A percentile compares a stretch with the other conserved stretches of the same genome.
These are phyloP conservation scores for Phytophthora palmivora DNA, from an alignment of 352 stramenopile genomes.

Conservation along the genomic window DNA sequence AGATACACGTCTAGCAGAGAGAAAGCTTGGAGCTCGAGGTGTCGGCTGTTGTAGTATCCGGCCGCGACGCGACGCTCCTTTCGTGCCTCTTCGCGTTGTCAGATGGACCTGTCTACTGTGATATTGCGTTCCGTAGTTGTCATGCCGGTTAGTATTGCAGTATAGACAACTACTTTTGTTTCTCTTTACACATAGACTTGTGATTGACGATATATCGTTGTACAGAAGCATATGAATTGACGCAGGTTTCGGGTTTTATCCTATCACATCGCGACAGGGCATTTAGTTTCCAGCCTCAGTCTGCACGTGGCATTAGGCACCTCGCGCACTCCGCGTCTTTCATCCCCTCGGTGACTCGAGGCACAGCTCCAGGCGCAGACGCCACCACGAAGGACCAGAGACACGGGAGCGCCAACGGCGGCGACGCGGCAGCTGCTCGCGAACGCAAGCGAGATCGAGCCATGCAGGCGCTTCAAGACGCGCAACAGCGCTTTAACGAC, in stretches of 20 bases:
- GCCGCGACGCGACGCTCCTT: slow-evolving; percentile 24
- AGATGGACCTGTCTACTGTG: neutral
- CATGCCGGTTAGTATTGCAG: no score
- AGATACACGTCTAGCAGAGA: no score
- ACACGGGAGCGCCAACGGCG: slow-evolving; percentile 23
- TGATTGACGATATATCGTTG: no score
- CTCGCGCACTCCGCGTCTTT: neutral
- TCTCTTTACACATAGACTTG: no score
- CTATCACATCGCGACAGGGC: no score
- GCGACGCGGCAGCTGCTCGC: slow-evolving; percentile 32
- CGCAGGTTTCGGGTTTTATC: no score
- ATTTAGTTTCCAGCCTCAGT: no score
- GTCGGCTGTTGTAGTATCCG: slow-evolving; percentile 33
- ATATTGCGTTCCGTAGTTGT: no score
- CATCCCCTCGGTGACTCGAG: neutral
- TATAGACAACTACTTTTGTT: no score
- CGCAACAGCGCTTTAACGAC: slow-evolving; percentile 82
- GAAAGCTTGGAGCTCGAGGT: neutral
- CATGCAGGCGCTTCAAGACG: slow-evolving; percentile 81
- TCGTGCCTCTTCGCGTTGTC: slow-evolving; percentile 25
- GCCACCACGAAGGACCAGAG: slow-evolving; percentile 39
- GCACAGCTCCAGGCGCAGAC: slow-evolving; percentile 5
- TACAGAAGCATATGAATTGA: no score
- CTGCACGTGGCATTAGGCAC: no score
- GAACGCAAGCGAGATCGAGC: slow-evolving; percentile 61